phyloP scores from a whole-genome alignment of 164 flowering plant species.

The Vitis vinifera region DNA sequence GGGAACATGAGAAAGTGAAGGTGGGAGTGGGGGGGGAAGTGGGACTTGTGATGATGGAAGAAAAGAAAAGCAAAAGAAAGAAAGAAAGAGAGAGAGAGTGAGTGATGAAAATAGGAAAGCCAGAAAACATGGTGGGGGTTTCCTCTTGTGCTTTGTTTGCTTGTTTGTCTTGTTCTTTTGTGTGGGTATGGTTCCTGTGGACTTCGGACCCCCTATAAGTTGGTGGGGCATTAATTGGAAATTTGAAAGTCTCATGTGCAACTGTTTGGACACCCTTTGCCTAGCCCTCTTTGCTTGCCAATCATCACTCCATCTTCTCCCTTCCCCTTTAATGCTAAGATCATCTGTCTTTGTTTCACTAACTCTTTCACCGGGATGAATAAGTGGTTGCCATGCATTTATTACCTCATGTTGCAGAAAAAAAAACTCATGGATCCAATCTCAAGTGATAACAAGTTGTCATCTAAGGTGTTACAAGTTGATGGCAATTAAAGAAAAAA shows the following conservation, averaged over 20 bases:
- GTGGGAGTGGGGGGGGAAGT: slow-evolving; percentile 8
- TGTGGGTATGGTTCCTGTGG: slow-evolving; percentile 1
- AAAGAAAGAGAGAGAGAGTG: background rate
- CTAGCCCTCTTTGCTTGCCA: slow-evolving; percentile 1
- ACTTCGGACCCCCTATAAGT: background rate
- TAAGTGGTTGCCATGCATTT: no score
- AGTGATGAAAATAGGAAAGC: slow-evolving; percentile 11
- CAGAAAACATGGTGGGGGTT: slow-evolving; percentile 20
- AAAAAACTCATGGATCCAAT: no score
- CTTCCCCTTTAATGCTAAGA: no score
- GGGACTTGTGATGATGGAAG: slow-evolving; percentile 34
- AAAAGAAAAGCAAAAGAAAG: slow-evolving; percentile 4
- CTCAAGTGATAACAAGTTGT: no score
- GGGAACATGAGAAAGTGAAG: slow-evolving; percentile 27
- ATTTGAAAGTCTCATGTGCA: slow-evolving; percentile 5
- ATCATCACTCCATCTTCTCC: background rate
- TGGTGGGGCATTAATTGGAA: slow-evolving; percentile 13
- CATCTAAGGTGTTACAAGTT: no score
- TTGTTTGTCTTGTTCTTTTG: slow-evolving; percentile 4
- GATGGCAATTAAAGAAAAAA: no score
- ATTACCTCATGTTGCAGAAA: no score
- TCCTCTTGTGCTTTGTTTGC: slow-evolving; percentile 9
- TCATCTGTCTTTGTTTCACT: no score
- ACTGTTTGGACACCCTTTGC: background rate
- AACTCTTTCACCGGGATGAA: no score